These are phyloP conservation scores for Macaranga tanarius DNA, from an alignment of 441 rosid species.

Conservation along the genomic window DNA sequence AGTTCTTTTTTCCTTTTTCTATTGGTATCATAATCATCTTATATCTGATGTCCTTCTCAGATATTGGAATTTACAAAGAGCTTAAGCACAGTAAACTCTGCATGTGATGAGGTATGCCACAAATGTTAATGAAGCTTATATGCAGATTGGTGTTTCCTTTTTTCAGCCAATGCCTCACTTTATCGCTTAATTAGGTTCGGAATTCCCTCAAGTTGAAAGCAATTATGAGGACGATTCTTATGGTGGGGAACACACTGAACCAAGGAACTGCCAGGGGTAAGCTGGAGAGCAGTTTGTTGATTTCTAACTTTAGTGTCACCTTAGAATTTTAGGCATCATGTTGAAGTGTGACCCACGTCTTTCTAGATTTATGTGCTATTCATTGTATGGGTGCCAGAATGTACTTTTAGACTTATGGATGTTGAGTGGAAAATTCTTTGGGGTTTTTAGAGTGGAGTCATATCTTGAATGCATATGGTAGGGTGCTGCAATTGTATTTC, in stretches of 20 bases:
- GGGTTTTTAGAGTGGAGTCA: neutral
- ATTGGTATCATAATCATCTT: conserved; percentile 11
- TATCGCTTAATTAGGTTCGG: conserved; percentile 66
- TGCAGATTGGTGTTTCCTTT: conserved; percentile 20
- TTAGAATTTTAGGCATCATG: neutral
- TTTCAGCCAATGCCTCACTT: conserved; percentile 19
- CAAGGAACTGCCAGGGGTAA: conserved; percentile 99
- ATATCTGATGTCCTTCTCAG: conserved; percentile 38
- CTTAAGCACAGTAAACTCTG: conserved; percentile 81
- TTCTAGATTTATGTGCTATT: neutral
- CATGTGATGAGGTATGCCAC: conserved; percentile 77
- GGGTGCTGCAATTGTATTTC: neutral
- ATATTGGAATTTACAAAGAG: conserved; percentile 81
- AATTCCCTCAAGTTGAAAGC: conserved; percentile 78
- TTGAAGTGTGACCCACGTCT: no score
- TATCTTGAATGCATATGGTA: neutral
- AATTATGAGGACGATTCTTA: conserved; percentile 86
- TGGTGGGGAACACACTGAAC: conserved; percentile 84
- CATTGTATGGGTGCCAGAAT: neutral
- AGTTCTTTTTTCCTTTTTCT: conserved; percentile 3
- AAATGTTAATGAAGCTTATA: conserved; percentile 18
- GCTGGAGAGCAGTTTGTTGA: conserved; percentile 13
- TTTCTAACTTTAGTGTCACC: neutral
- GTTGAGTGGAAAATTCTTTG: neutral
- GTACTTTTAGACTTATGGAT: neutral